phyloP scores from a whole-genome alignment of 768 basidiomycete genomes.

The Tephrocybe sp. region DNA sequence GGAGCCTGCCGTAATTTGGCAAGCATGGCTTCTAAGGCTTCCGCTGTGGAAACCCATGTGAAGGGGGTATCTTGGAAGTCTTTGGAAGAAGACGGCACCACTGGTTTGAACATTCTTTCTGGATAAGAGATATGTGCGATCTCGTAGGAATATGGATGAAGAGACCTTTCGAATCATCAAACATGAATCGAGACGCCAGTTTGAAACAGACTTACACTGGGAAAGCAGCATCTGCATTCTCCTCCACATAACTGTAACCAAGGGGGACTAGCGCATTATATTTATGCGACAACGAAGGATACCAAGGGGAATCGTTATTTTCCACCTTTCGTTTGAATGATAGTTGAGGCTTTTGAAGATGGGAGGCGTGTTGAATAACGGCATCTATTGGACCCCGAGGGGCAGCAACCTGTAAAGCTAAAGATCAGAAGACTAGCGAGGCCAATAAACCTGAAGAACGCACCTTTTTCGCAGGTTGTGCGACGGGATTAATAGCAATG shows the following conservation, averaged over 20 bases:
- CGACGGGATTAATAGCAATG: conserved; percentile 51
- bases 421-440: conserved; percentile 6
- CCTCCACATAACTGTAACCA: conserved; percentile 51
- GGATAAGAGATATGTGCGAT: conserved; percentile 75
- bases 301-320: conserved; percentile 65
- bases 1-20: conserved; percentile 56
- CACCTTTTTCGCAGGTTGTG: conserved; percentile 31
- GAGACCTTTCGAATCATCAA: conserved; percentile 23
- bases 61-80: conserved; percentile 68
- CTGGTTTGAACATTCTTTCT: conserved; percentile 54
- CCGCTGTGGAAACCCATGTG: conserved; percentile 63
- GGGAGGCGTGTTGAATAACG: conserved; percentile 68
- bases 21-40: conserved; percentile 60
- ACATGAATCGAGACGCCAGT: neutral
- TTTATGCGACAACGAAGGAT: conserved; percentile 70
- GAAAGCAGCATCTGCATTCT: conserved; percentile 19
- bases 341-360: conserved; percentile 81
- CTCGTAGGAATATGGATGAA: conserved; percentile 87
- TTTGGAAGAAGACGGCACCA: conserved; percentile 48
- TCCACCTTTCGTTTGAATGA: conserved; percentile 58
- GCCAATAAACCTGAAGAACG: conserved; percentile 1
- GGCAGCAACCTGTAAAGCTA: conserved; percentile 19
- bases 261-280: conserved; percentile 82
- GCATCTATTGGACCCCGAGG: conserved; percentile 50
- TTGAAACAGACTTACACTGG: conserved; percentile 26